Base-by-base conservation (phyloP, 495 filamentous ascomycete genomes). In the Xylaria intraflava region DNA sequence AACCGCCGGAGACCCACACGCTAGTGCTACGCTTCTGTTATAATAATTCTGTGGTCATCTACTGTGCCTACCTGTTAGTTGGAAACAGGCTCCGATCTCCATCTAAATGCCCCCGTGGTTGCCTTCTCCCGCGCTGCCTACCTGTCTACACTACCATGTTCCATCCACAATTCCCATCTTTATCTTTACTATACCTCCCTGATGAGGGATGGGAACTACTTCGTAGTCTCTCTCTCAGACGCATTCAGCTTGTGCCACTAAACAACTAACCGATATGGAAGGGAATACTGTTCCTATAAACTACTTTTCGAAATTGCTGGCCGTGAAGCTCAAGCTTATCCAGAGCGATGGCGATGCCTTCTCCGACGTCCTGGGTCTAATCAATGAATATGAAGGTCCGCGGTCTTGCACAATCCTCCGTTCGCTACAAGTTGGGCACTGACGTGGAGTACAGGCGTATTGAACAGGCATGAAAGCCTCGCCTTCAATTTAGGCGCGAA, bases 401-500 rank as follows among this genome's bases (percentile, higher is more conserved):
- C 26, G 16, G 33, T 20, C 17, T 29, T 40, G 0, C 30, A 11
- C 16, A 3, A 14, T 29, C 6, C 36, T 46, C 12, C 20, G 0
- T 19, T 14, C 12, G 16, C 4, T 23, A 39, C 22, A 35, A 46
- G 0, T 9, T 10, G 12, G 20, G 30, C n/a, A 50, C 41, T 62
- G 50, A 61, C 35, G 22, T 17, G 6, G 30, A 36, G 12, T 31
- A 12, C 35, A 75, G 88, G 85, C 40, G 87, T 94, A 17, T 74
- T 95, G 19, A 85, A 88, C 54, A 82, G 89, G 30, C 86, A 91
- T 64, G 89, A 95, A 69, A 89, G 85, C 60, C 82, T 95, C 49
- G 89, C 89, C 39, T 82, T 84, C 46, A 93, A 90, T 62, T 76
- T 95, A 16, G 89, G 89, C 61, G 89, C 88, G 39, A 85, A 88